Conservation (phyloP, 441 rosid genomes). For the Omphalea diandra region DNA sequence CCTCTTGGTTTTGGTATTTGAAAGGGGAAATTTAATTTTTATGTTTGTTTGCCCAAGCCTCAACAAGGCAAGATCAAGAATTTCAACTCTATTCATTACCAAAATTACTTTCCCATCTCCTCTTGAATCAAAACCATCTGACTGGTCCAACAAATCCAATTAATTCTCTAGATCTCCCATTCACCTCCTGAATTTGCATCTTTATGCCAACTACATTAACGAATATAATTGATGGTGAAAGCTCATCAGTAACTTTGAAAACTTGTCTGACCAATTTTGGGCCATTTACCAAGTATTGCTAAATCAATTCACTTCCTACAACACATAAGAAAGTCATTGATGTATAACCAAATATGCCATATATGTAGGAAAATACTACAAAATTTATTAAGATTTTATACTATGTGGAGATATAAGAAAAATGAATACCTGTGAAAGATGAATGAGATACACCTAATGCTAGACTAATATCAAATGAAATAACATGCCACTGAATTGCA, state of each 20-base stretch:
- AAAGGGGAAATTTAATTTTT: slow-evolving; percentile 87
- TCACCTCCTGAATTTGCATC: slow-evolving; percentile 90
- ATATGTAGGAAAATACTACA: too few species aligned
- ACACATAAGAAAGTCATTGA: slow-evolving; percentile 91
- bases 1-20: slow-evolving; percentile 82
- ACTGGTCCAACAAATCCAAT: slow-evolving; percentile 84
- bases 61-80: slow-evolving; percentile 89
- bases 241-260: slow-evolving; percentile 88
- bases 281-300: slow-evolving; percentile 88
- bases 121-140: slow-evolving; percentile 89
- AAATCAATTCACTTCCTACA: slow-evolving; percentile 89
- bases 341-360: too few species aligned
- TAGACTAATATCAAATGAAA: too few species aligned
- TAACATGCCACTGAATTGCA: too few species aligned
- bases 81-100: slow-evolving; percentile 82
- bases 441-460: too few species aligned
- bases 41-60: slow-evolving; percentile 88
- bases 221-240: slow-evolving; percentile 87
- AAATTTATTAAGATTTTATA: too few species aligned
- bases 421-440: too few species aligned
- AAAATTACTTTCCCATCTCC: slow-evolving; percentile 91
- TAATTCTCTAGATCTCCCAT: slow-evolving; percentile 91
- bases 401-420: too few species aligned
- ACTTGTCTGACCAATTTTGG: slow-evolving; percentile 89
- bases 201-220: slow-evolving; percentile 91